These are phyloP conservation scores for Trichophyton mentagrophytes DNA, from an alignment of 2,329 filamentous ascomycete species.

Conservation along the genomic window DNA sequence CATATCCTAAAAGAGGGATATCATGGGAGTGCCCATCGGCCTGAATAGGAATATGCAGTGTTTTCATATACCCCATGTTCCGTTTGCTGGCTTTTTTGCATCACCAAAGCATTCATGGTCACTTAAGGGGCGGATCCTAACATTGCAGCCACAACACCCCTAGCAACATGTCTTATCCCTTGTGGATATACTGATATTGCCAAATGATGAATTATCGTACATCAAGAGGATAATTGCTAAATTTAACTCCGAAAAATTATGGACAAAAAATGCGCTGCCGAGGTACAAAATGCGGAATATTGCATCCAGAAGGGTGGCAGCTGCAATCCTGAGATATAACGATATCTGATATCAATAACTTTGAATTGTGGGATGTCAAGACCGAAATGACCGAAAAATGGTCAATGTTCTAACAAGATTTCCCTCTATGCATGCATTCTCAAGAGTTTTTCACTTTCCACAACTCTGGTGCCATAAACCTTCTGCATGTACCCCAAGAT, in stretches of 20 bases:
- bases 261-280: background rate
- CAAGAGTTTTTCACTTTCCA: slow-evolving; percentile 2
- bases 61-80: too few species aligned
- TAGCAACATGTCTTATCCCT: background rate
- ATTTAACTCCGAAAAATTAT: background rate
- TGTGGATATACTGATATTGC: background rate
- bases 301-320: background rate
- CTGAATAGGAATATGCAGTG: too few species aligned
- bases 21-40: too few species aligned
- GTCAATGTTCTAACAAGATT: background rate
- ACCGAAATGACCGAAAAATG: background rate
- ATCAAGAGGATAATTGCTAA: background rate
- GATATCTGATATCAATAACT: background rate
- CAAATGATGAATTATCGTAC: background rate
- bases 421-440: background rate
- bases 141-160: background rate
- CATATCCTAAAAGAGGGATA: too few species aligned
- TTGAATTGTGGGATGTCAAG: background rate
- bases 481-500: slow-evolving; percentile 4
- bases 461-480: slow-evolving; percentile 3
- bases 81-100: background rate
- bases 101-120: background rate
- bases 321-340: background rate
- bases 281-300: background rate
- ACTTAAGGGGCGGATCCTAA: background rate